A percentile compares a stretch with the other conserved stretches of the same genome.
Evolutionary conservation across 1,284 basidiomycete species (phyloP).

Genomic region (Anthracocystis panici-leucophaei): DNA sequence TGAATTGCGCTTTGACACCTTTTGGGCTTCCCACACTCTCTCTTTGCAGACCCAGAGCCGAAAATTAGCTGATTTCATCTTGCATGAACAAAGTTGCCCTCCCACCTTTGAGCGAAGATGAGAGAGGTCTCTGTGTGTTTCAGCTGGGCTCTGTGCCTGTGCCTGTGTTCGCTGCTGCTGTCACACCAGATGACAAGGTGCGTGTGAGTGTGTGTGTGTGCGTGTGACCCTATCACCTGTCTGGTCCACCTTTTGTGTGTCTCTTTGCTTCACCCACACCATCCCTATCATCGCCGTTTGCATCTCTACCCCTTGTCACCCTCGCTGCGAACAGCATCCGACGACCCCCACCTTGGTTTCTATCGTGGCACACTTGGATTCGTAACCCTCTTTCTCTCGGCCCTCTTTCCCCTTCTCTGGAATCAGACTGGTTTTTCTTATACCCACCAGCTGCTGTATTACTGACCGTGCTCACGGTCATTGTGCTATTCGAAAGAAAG

Average conservation of each 20-base stretch:
- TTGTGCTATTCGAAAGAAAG: not conserved
- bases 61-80: slow-evolving; percentile 2
- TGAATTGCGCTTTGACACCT: too few relatives aligned
- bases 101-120: too few relatives aligned
- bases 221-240: not conserved
- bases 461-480: not conserved
- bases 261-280: not conserved
- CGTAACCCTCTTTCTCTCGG: not conserved
- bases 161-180: not conserved
- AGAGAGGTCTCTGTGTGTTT: not conserved
- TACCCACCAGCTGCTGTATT: slow-evolving; percentile 3
- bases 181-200: not conserved
- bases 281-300: not conserved
- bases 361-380: not conserved
- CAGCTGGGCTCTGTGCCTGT: not conserved
- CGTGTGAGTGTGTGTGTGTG: not conserved
- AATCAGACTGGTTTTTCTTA: not conserved
- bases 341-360: not conserved
- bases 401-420: not conserved
- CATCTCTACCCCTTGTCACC: not conserved
- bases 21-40: too few relatives aligned
- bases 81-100: not conserved
- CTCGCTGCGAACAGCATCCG: not conserved
- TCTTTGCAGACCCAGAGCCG: not conserved
- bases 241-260: not conserved